These are phyloP conservation scores for Fusarium longipes DNA, from an alignment of 2,329 filamentous ascomycete genomes.

Conservation along the genomic window DNA sequence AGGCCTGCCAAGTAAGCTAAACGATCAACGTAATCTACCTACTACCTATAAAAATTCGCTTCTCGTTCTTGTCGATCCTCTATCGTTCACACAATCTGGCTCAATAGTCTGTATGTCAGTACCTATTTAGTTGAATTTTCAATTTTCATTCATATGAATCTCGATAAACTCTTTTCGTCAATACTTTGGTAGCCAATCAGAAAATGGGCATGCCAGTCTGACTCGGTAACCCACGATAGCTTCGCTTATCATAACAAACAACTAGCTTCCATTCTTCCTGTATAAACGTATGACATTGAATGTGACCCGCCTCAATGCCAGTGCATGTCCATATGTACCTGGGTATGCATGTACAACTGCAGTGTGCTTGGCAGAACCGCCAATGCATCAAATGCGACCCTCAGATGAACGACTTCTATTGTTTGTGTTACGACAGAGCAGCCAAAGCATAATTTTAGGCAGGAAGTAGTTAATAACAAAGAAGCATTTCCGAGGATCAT, in stretches of 20 bases:
- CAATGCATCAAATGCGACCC: background rate
- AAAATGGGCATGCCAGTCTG: background rate
- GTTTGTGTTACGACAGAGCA: constrained; percentile 2
- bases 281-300: background rate
- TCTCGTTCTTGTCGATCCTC: constrained; percentile 17
- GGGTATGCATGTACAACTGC: too few relatives aligned
- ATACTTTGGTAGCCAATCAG: background rate
- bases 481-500: background rate
- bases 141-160: background rate
- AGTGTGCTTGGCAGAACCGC: background rate
- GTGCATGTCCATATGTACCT: background rate
- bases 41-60: constrained; percentile 2
- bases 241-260: constrained; percentile 7
- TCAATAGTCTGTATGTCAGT: background rate
- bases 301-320: background rate
- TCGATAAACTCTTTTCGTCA: background rate
- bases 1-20: too few relatives aligned
- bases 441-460: background rate
- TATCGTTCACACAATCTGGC: background rate
- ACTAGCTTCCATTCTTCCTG: background rate
- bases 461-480: background rate
- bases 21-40: too few relatives aligned
- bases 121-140: background rate
- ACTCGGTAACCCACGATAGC: constrained; percentile 8
- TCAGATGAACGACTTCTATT: background rate